A percentile compares a stretch with the other conserved stretches of the same genome.
Evolutionary conservation across 495 filamentous ascomycete genomes (phyloP).

Genomic region (Trypethelium eluteriae): DNA sequence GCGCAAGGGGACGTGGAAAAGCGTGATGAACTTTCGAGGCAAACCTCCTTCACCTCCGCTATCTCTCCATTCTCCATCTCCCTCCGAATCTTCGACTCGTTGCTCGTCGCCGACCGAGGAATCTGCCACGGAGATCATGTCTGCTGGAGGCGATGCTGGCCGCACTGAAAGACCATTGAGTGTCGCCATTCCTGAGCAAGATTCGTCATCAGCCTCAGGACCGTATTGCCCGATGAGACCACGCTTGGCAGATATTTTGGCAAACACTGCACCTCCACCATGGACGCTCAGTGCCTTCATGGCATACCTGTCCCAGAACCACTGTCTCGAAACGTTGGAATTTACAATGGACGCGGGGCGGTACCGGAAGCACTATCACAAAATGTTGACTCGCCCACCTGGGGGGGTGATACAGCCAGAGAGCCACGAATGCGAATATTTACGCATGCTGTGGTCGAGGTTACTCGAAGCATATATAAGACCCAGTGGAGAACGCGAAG

Average conservation of each 20-base stretch:
- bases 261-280: slow-evolving; percentile 77
- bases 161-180: slow-evolving; percentile 51
- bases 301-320: slow-evolving; percentile 95
- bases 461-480: slow-evolving; percentile 65
- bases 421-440: slow-evolving; percentile 56
- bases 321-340: slow-evolving; percentile 93
- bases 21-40: slow-evolving; percentile 13
- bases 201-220: slow-evolving; percentile 33
- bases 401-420: slow-evolving; percentile 41
- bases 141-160: slow-evolving; percentile 38
- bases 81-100: slow-evolving; percentile 13
- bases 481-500: slow-evolving; percentile 75
- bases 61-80: slow-evolving; percentile 15
- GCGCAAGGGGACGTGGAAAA: slow-evolving; percentile 9
- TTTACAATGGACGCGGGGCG: slow-evolving; percentile 93
- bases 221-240: slow-evolving; percentile 68
- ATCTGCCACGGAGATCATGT: slow-evolving; percentile 41
- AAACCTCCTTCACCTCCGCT: slow-evolving; percentile 19
- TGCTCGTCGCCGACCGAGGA: slow-evolving; percentile 46
- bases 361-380: slow-evolving; percentile 69
- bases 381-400: slow-evolving; percentile 43
- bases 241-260: slow-evolving; percentile 77
- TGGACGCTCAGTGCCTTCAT: slow-evolving; percentile 93
- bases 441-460: slow-evolving; percentile 64
- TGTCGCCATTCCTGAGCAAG: slow-evolving; percentile 47